A percentile compares a stretch with the other conserved stretches of the same genome.
Evolutionary conservation across 495 filamentous ascomycete genomes (phyloP).

Genomic region (Sabuloglossum arenarium): DNA sequence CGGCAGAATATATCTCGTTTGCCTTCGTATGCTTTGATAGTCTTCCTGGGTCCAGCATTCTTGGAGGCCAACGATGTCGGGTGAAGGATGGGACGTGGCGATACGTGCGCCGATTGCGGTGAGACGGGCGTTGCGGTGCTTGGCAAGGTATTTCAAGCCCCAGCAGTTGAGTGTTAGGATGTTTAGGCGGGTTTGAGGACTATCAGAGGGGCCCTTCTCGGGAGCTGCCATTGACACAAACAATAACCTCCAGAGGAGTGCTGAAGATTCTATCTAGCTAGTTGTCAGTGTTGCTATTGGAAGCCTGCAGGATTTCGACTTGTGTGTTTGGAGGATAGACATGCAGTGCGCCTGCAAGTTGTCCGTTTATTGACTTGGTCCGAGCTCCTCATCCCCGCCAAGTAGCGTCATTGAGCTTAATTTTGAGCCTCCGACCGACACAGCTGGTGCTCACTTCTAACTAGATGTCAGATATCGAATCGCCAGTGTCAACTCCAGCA

Average conservation of each 20-base stretch:
- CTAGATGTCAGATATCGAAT: background rate
- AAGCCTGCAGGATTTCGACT: background rate
- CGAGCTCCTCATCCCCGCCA: background rate
- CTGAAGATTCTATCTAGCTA: background rate
- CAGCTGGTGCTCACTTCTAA: background rate
- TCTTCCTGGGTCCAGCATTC: constrained; percentile 91
- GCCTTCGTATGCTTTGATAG: constrained; percentile 57
- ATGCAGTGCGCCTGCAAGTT: too few species aligned
- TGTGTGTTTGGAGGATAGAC: background rate
- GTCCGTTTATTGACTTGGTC: background rate
- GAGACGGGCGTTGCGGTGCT: constrained; percentile 58
- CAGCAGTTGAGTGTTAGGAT: constrained; percentile 86
- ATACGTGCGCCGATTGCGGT: constrained; percentile 63
- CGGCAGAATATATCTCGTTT: constrained; percentile 61
- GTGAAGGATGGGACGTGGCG: constrained; percentile 38
- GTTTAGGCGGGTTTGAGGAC: constrained; percentile 22
- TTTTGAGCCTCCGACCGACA: background rate
- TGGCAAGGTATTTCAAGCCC: constrained; percentile 78
- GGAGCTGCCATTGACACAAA: too few species aligned
- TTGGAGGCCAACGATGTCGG: constrained; percentile 82
- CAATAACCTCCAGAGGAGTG: too few species aligned
- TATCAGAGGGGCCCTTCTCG: background rate
- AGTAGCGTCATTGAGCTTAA: background rate
- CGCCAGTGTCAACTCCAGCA: background rate
- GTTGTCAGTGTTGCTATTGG: background rate